Percentiles rank a stretch among this genome's conserved stretches.
These are phyloP conservation scores for Zalaria sp. DNA, from an alignment of 2,329 filamentous ascomycete species.

Conservation along the genomic window DNA sequence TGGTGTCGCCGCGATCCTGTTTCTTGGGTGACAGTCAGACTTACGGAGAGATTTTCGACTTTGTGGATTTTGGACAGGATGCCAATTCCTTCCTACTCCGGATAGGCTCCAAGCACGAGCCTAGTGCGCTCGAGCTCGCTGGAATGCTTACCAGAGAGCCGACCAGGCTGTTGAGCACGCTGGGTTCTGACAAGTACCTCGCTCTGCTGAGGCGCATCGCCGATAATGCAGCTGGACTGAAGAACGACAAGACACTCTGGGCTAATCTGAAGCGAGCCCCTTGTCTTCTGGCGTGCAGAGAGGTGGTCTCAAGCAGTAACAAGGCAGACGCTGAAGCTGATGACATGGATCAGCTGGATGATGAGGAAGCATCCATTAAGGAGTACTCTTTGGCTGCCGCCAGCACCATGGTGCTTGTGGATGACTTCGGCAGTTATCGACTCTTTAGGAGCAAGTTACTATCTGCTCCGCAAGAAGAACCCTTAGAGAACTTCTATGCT, in stretches of 20 bases:
- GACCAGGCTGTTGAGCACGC: slow-evolving; percentile 61
- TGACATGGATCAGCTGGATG: slow-evolving; percentile 23
- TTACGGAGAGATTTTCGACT: slow-evolving; percentile 90
- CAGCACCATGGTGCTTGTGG: slow-evolving; percentile 59
- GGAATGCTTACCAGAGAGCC: slow-evolving; percentile 73
- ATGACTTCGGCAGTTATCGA: slow-evolving; percentile 80
- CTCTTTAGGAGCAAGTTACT: slow-evolving; percentile 76
- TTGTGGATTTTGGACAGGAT: slow-evolving; percentile 81
- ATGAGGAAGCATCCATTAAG: slow-evolving; percentile 42
- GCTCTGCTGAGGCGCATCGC: slow-evolving; percentile 69
- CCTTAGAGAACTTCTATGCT: slow-evolving; percentile 70
- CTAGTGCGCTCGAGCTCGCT: slow-evolving; percentile 74
- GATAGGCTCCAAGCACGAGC: slow-evolving; percentile 82
- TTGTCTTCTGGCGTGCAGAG: slow-evolving; percentile 73
- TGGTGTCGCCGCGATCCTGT: slow-evolving; percentile 56
- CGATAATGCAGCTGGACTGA: slow-evolving; percentile 54
- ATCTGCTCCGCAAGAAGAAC: slow-evolving; percentile 80
- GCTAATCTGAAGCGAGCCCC: slow-evolving; percentile 58
- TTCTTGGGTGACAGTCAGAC: slow-evolving; percentile 62
- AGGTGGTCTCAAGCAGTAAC: slow-evolving; percentile 42
- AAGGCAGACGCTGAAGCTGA: slow-evolving; percentile 36
- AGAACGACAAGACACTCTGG: slow-evolving; percentile 66
- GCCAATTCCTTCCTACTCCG: slow-evolving; percentile 81
- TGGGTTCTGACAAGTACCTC: slow-evolving; percentile 80
- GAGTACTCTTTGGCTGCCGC: slow-evolving; percentile 68